These are phyloP conservation scores for Backusella luteola DNA, from an alignment of 192 early-diverging fungal genomes.

Conservation along the genomic window DNA sequence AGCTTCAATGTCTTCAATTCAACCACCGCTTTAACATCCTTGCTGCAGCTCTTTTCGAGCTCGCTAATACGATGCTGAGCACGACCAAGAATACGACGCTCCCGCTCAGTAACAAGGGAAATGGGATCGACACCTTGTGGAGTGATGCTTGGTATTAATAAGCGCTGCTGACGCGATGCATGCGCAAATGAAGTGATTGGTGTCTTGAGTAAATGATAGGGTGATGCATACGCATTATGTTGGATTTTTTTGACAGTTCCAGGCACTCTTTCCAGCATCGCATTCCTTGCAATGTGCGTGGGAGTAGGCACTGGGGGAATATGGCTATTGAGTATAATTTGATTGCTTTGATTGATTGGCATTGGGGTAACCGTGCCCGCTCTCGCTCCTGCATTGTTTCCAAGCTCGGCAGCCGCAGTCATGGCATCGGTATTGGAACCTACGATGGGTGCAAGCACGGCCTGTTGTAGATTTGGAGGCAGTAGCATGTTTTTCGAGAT, in stretches of 20 bases:
- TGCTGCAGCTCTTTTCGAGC: slow-evolving; percentile 49
- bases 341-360: neutral
- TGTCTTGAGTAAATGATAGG: slow-evolving; percentile 63
- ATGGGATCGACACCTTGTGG: slow-evolving; percentile 78
- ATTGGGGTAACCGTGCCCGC: neutral
- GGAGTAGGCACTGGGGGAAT: neutral
- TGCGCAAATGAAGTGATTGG: slow-evolving; percentile 47
- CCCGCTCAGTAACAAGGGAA: slow-evolving; percentile 72
- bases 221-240: slow-evolving; percentile 56
- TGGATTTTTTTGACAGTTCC: slow-evolving; percentile 1
- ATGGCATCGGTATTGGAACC: neutral
- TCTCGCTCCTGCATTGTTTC: no score
- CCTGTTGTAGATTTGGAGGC: slow-evolving; percentile 65
- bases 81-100: slow-evolving; percentile 62
- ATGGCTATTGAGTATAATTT: neutral
- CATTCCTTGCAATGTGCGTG: neutral
- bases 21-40: slow-evolving; percentile 66
- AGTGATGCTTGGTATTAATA: slow-evolving; percentile 68
- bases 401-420: neutral
- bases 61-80: slow-evolving; percentile 78
- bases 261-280: neutral
- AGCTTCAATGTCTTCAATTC: slow-evolving; percentile 88
- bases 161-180: slow-evolving; percentile 62
- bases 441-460: slow-evolving; percentile 50
- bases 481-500: slow-evolving; percentile 78